phyloP scores from a whole-genome alignment of 441 rosid genomes.

The Pelargonium fulgidum region DNA sequence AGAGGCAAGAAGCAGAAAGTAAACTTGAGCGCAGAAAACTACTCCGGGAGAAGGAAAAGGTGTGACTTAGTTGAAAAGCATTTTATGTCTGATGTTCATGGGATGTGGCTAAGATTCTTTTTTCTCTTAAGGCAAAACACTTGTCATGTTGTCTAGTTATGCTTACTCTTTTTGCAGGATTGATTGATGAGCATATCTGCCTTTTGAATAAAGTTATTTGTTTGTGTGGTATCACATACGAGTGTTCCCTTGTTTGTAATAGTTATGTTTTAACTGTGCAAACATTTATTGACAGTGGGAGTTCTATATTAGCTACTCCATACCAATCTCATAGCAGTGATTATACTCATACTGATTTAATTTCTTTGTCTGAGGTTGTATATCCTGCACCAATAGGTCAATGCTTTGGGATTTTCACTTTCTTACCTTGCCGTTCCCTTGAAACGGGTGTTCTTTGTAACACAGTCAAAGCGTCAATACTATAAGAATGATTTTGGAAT shows the following conservation, averaged over 20 bases:
- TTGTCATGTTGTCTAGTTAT: background rate
- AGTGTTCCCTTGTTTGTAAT: background rate
- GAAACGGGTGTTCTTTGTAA: background rate
- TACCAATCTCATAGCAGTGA: background rate
- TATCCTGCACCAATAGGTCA: background rate
- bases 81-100: background rate
- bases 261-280: background rate
- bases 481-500: background rate
- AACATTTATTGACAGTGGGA: background rate
- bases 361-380: background rate
- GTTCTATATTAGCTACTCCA: background rate
- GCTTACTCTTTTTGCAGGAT: background rate
- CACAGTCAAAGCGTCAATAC: background rate
- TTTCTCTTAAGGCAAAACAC: background rate
- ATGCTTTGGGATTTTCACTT: background rate
- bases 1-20: background rate
- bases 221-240: background rate
- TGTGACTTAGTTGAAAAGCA: background rate
- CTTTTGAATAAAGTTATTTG: background rate
- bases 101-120: background rate
- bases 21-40: background rate
- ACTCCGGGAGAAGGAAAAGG: background rate
- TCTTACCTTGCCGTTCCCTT: background rate
- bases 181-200: background rate
- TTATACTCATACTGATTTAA: background rate